phyloP scores from a whole-genome alignment of 129 eudicot genomes.

The Dittrichia graveolens region DNA sequence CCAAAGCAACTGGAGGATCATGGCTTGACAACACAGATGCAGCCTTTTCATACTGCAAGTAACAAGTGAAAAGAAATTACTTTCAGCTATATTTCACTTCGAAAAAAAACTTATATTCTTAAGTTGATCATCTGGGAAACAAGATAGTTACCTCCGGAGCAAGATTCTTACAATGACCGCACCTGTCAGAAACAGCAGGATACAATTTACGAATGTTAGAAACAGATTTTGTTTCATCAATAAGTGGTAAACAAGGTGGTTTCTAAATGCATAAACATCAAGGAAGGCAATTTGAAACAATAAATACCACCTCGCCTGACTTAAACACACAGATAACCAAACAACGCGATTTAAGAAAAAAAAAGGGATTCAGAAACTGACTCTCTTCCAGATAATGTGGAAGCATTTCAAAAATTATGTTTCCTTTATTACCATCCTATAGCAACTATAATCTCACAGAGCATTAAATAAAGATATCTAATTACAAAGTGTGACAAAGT shows the following conservation, averaged over 20 bases:
- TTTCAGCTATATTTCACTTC: neutral
- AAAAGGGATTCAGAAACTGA: neutral
- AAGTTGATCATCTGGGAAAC: neutral
- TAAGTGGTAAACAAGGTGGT: neutral
- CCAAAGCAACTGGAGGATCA: conserved; percentile 76
- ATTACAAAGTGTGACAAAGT: neutral
- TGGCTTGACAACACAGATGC: conserved; percentile 70
- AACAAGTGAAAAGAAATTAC: neutral
- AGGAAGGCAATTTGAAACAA: neutral
- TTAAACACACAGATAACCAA: neutral
- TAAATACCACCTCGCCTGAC: neutral
- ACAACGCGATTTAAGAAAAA: neutral
- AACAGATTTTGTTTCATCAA: neutral
- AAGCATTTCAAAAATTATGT: neutral
- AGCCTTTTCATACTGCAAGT: conserved; percentile 77
- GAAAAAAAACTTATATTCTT: neutral
- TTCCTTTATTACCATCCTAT: neutral
- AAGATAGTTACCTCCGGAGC: conserved; percentile 76
- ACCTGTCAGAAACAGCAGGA: conserved; percentile 40
- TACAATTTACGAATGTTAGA: conserved; percentile 10
- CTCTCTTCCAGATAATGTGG: neutral
- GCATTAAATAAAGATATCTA: neutral
- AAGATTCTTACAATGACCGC: conserved; percentile 74
- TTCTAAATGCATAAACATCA: neutral
- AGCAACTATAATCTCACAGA: neutral